phyloP scores from a whole-genome alignment of 108 stramenopile species.

The Nitzschia inconspicua region DNA sequence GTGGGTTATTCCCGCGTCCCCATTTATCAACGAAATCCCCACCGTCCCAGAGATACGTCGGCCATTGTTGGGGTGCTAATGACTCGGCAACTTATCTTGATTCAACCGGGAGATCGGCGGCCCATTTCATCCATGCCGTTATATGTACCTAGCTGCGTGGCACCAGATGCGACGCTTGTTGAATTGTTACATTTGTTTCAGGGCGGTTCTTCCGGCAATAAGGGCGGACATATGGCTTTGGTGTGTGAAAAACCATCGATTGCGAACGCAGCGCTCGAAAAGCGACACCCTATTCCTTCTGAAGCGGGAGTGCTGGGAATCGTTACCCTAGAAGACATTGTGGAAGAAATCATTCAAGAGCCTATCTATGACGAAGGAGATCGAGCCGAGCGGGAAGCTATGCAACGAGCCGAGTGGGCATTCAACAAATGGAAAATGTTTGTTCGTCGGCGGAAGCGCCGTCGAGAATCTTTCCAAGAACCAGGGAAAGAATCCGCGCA shows the following conservation, averaged over 20 bases:
- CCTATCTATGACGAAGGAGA: slow-evolving; percentile 60
- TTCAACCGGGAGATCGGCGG: slow-evolving; percentile 57
- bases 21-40: slow-evolving; percentile 46
- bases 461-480: no score
- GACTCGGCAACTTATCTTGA: slow-evolving; percentile 60
- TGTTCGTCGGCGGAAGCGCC: no score
- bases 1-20: slow-evolving; percentile 57
- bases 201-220: no score
- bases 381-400: slow-evolving; percentile 43
- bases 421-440: no score
- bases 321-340: slow-evolving; percentile 61
- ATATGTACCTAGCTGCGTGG: slow-evolving; percentile 41
- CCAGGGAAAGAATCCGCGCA: no score
- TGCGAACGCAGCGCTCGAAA: slow-evolving; percentile 40
- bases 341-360: slow-evolving; percentile 54
- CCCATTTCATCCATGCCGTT: slow-evolving; percentile 40
- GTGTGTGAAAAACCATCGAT: slow-evolving; percentile 57
- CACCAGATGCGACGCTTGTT: slow-evolving; percentile 51
- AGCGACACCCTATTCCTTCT: slow-evolving; percentile 26
- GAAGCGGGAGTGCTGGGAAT: slow-evolving; percentile 63
- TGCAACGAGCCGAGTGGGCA: no score
- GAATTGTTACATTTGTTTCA: slow-evolving; percentile 45
- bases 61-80: slow-evolving; percentile 50
- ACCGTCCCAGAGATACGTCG: no score
- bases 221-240: slow-evolving; percentile 59